Evolutionary conservation across 2,329 filamentous ascomycete species (phyloP).

Genomic region (Hymenoscyphus linearis): DNA sequence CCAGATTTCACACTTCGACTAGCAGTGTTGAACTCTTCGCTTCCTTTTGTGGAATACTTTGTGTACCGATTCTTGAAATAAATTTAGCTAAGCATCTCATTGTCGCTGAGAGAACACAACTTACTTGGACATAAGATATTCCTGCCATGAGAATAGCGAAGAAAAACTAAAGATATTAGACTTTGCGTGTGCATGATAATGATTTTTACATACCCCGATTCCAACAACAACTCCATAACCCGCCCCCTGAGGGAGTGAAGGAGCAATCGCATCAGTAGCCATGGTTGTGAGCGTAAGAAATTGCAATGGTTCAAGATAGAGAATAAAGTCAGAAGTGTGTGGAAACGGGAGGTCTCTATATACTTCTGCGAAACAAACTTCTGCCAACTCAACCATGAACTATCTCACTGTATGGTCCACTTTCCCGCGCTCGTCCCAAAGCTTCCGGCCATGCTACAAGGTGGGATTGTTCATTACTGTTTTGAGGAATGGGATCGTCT

Average conservation of each 20-base stretch:
- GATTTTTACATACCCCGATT: slow-evolving; percentile 35
- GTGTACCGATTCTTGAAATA: slow-evolving; percentile 5
- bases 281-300: background rate
- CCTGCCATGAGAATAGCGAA: slow-evolving; percentile 38
- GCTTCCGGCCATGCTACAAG: background rate
- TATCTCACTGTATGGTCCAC: background rate
- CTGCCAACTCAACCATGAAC: background rate
- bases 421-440: background rate
- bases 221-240: slow-evolving; percentile 48
- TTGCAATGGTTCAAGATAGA: background rate
- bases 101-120: background rate
- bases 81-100: background rate
- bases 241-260: slow-evolving; percentile 29
- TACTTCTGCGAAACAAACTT: background rate
- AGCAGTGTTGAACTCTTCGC: slow-evolving; percentile 82
- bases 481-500: background rate
- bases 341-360: background rate
- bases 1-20: slow-evolving; percentile 83
- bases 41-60: slow-evolving; percentile 8
- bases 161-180: slow-evolving; percentile 19
- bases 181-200: no score
- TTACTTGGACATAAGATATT: slow-evolving; percentile 8
- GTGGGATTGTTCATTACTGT: background rate
- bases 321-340: background rate
- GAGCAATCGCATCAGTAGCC: background rate